Conservation (phyloP, 164 flowering plant genomes). For the Paratinospora sagittata region DNA sequence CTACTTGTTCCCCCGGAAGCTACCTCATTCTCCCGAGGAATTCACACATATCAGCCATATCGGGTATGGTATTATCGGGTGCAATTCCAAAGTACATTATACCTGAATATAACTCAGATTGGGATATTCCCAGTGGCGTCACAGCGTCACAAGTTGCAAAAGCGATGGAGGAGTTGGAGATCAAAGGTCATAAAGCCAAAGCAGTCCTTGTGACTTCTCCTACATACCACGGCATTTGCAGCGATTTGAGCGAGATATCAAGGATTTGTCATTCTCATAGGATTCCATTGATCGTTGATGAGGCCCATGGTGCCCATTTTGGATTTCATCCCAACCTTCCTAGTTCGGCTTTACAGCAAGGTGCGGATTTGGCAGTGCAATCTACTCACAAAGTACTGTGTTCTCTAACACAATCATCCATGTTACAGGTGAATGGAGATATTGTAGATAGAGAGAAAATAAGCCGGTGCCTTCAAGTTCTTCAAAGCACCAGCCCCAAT, state of each 20-base stretch:
- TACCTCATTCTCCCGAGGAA: constrained; percentile 41
- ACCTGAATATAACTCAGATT: constrained; percentile 35
- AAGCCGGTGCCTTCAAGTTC: constrained; percentile 42
- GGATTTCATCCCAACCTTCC: constrained; percentile 43
- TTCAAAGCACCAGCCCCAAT: constrained; percentile 56
- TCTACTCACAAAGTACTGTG: constrained; percentile 56
- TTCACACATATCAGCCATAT: constrained; percentile 48
- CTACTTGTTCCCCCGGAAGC: constrained; percentile 52
- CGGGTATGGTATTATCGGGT: constrained; percentile 49
- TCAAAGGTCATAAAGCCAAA: constrained; percentile 31
- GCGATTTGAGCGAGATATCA: constrained; percentile 29
- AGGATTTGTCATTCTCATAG: constrained; percentile 31
- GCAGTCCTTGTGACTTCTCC: constrained; percentile 50
- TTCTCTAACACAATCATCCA: constrained; percentile 52
- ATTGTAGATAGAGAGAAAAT: constrained; percentile 42
- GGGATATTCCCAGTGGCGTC: constrained; percentile 49
- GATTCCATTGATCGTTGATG: constrained; percentile 48
- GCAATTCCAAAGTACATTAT: constrained; percentile 38
- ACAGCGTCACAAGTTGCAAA: constrained; percentile 15
- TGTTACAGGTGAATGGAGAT: constrained; percentile 45
- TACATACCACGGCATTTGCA: constrained; percentile 52
- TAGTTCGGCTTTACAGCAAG: constrained; percentile 42
- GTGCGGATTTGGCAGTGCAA: constrained; percentile 46
- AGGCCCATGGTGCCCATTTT: constrained; percentile 58
- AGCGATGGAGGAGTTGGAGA: constrained; percentile 35